These are phyloP conservation scores for Penicillium ucsense DNA, from an alignment of 495 filamentous ascomycete species.

Conservation along the genomic window DNA sequence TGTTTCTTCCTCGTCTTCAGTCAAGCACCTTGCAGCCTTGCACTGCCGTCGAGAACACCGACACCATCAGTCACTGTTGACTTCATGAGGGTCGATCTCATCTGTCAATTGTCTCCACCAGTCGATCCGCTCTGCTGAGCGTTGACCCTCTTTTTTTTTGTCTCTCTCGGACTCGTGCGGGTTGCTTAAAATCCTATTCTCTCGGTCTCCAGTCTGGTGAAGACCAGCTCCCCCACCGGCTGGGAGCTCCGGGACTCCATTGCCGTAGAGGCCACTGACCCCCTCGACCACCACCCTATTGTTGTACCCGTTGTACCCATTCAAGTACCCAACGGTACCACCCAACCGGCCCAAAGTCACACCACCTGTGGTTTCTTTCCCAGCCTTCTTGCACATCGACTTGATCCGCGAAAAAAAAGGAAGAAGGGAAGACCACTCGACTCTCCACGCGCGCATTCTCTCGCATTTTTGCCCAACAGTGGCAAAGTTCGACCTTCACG, in stretches of 20 bases:
- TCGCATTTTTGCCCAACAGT: too few relatives aligned
- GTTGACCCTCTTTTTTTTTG: background rate
- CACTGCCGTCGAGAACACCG: background rate
- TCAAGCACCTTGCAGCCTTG: too few relatives aligned
- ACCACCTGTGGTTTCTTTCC: too few relatives aligned
- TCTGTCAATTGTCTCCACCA: background rate
- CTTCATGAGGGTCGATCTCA: background rate
- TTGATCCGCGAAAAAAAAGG: too few relatives aligned
- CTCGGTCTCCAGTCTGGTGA: too few relatives aligned
- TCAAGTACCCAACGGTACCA: too few relatives aligned
- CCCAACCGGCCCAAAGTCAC: too few relatives aligned
- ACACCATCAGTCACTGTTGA: background rate
- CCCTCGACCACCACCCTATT: background rate
- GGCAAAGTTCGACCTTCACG: background rate
- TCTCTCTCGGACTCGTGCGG: background rate
- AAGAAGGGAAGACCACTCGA: too few relatives aligned
- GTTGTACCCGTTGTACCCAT: too few relatives aligned
- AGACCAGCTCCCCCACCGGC: background rate
- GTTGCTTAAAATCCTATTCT: too few relatives aligned
- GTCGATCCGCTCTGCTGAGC: background rate
- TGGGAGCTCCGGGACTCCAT: constrained; percentile 3
- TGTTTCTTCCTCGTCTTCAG: background rate
- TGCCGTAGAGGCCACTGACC: background rate
- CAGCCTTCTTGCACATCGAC: too few relatives aligned
- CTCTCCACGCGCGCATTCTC: too few relatives aligned